Percentiles rank a stretch among this genome's conserved stretches.
Conservation (phyloP, 106 monocot species). For the Allium fistulosum region DNA sequence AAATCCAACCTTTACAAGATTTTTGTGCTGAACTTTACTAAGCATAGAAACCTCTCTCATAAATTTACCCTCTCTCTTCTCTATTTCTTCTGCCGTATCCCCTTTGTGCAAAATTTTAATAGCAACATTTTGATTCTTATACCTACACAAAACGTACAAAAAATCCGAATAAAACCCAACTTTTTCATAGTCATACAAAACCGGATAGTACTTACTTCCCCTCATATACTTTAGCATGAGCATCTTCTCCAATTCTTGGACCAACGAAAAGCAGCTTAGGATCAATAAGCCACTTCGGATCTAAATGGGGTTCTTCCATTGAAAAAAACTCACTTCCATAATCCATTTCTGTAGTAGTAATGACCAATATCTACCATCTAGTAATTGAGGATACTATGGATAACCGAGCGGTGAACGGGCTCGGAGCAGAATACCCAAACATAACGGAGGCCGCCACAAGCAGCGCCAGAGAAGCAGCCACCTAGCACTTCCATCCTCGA, state of each 20-base stretch:
- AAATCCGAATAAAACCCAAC: not conserved
- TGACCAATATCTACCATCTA: constrained; percentile 26
- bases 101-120: constrained; percentile 89
- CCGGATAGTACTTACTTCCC: constrained; percentile 55
- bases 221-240: constrained; percentile 92
- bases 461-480: too few species aligned
- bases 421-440: too few species aligned
- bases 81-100: constrained; percentile 63
- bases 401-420: too few species aligned
- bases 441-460: too few species aligned
- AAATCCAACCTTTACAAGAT: constrained; percentile 76
- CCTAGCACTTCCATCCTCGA: too few species aligned
- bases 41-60: constrained; percentile 88
- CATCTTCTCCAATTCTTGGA: too few species aligned
- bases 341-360: constrained; percentile 31
- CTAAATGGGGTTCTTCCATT: constrained; percentile 38
- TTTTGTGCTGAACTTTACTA: constrained; percentile 87
- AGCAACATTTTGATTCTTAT: constrained; percentile 92
- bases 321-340: constrained; percentile 45
- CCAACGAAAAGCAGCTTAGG: too few species aligned
- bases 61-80: constrained; percentile 77
- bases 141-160: constrained; percentile 30
- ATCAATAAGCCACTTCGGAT: constrained; percentile 85
- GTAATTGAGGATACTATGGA: not conserved
- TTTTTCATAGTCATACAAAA: too few species aligned